phyloP scores from a whole-genome alignment of 169 alveolate species.

The Plasmodium cynomolgi region DNA sequence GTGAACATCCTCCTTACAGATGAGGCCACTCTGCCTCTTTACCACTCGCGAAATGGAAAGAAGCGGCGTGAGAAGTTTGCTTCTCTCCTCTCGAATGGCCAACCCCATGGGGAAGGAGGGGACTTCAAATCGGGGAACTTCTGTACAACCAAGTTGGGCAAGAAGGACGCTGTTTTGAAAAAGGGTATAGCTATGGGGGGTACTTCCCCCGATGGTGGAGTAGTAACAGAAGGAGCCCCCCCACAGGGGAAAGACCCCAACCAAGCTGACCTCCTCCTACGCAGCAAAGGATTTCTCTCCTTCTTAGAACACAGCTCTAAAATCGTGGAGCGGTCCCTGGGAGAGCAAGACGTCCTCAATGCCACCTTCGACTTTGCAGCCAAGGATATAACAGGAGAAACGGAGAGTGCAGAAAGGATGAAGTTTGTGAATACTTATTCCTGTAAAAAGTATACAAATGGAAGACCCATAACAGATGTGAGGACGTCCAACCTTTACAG shows the following conservation, averaged over 20 bases:
- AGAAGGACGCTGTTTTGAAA: not conserved
- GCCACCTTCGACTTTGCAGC: constrained; percentile 37
- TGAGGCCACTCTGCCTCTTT: not conserved
- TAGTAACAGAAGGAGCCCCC: not conserved
- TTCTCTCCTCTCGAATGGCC: not conserved
- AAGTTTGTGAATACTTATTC: constrained; percentile 50
- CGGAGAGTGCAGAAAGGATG: constrained; percentile 31
- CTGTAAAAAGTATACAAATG: constrained; percentile 62
- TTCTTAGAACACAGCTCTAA: constrained; percentile 46
- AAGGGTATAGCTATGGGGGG: not conserved
- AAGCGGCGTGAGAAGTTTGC: not conserved
- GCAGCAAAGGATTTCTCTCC: constrained; percentile 11
- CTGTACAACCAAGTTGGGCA: not conserved
- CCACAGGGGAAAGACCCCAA: not conserved
- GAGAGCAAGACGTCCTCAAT: constrained; percentile 68
- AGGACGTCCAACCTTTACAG: constrained; percentile 67
- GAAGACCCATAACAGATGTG: constrained; percentile 77
- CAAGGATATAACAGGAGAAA: constrained; percentile 3
- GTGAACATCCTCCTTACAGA: constrained; percentile 9
- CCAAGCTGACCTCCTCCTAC: not conserved
- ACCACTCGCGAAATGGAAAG: not conserved
- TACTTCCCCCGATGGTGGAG: not conserved
- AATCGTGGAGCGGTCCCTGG: constrained; percentile 50
- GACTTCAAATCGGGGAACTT: not conserved
- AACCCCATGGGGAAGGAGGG: not conserved